Evolutionary conservation across 1,139 yeast species (phyloP).

Genomic region (Blastobotrys aristatus): DNA sequence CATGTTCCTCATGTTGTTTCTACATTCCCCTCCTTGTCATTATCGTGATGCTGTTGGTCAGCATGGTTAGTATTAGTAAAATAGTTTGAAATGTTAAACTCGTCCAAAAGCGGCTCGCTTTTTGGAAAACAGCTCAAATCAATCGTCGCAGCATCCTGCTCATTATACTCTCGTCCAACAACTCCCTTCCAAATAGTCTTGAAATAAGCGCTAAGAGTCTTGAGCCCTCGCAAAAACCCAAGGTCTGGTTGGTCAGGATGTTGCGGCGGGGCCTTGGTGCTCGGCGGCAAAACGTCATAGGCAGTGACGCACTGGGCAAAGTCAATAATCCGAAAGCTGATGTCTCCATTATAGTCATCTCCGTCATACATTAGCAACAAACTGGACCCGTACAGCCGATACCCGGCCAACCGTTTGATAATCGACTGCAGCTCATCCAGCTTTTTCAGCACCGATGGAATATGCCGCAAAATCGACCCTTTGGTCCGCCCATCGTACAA

Average conservation of each 20-base stretch:
- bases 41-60: no score
- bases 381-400: conserved; percentile 88
- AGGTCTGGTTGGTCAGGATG: conserved; percentile 60
- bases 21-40: no score
- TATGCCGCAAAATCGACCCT: conserved; percentile 59
- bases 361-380: conserved; percentile 80
- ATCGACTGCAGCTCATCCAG: conserved; percentile 54
- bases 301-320: conserved; percentile 93
- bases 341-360: conserved; percentile 12
- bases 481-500: conserved; percentile 65
- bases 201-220: conserved; percentile 61
- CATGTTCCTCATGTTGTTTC: no score
- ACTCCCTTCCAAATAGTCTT: conserved; percentile 25
- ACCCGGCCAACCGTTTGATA: conserved; percentile 59
- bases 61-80: not conserved
- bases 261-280: conserved; percentile 59
- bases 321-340: conserved; percentile 75
- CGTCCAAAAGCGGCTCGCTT: conserved; percentile 1
- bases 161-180: conserved; percentile 22
- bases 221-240: conserved; percentile 82
- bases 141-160: not conserved
- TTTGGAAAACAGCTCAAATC: not conserved
- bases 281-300: conserved; percentile 43
- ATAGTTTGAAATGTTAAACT: conserved; percentile 6
- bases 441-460: conserved; percentile 60